A percentile compares a stretch with the other conserved stretches of the same genome.
phyloP scores from a whole-genome alignment of 108 stramenopile species.

The Asterionellopsis glacialis region DNA sequence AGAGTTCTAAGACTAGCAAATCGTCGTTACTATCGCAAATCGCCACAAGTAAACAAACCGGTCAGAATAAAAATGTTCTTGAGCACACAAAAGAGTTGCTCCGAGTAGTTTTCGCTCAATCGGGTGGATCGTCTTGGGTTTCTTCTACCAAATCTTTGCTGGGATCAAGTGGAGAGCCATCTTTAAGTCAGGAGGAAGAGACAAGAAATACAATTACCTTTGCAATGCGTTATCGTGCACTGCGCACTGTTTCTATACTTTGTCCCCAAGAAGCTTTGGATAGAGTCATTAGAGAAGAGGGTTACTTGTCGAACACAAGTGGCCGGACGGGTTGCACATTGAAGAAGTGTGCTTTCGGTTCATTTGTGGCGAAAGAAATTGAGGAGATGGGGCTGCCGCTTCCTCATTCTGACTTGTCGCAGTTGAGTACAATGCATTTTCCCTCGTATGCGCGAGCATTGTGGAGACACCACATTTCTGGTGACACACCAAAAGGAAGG shows the following conservation, averaged over 20 bases:
- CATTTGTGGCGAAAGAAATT: slow-evolving; percentile 81
- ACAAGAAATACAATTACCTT: slow-evolving; percentile 55
- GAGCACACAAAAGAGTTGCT: slow-evolving; percentile 65
- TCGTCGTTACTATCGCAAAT: slow-evolving; percentile 26
- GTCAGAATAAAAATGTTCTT: slow-evolving; percentile 23
- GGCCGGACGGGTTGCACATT: slow-evolving; percentile 22
- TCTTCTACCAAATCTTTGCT: slow-evolving; percentile 20
- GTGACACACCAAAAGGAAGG: slow-evolving; percentile 44
- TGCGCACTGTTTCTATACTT: slow-evolving; percentile 71
- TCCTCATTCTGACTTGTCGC: slow-evolving; percentile 73
- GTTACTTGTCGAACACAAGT: slow-evolving; percentile 18
- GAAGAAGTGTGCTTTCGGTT: slow-evolving; percentile 53
- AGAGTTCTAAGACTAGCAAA: neutral
- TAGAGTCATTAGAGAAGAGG: slow-evolving; percentile 50
- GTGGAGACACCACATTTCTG: slow-evolving; percentile 68
- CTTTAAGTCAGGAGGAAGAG: slow-evolving; percentile 13
- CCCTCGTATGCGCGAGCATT: slow-evolving; percentile 77
- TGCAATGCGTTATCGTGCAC: slow-evolving; percentile 81
- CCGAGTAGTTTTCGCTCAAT: slow-evolving; percentile 69
- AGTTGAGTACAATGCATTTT: slow-evolving; percentile 73
- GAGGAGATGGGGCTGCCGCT: slow-evolving; percentile 85
- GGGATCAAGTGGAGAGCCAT: slow-evolving; percentile 10
- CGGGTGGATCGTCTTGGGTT: slow-evolving; percentile 29
- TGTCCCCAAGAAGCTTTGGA: slow-evolving; percentile 74
- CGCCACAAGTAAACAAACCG: slow-evolving; percentile 6